Base-by-base conservation (phyloP, 495 filamentous ascomycete species). In the Cenococcum geophilum region DNA sequence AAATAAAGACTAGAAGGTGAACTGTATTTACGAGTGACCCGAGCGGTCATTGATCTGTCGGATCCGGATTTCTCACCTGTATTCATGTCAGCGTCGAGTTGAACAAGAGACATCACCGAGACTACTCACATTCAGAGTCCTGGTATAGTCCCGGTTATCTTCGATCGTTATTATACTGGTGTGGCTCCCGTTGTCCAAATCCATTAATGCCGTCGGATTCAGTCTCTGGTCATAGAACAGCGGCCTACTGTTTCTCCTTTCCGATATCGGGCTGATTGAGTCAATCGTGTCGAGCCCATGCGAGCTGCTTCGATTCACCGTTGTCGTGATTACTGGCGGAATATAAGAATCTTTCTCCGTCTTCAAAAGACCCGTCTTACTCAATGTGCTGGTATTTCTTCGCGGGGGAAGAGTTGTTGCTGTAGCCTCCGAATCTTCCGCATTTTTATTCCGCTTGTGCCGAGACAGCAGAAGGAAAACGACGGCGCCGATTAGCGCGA, bases 381-480 rank as follows among this genome's bases (percentile, higher is more conserved):
- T 68, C 48, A 66, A 49, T 1, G 62, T 65, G 58, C 66, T 68
- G 0, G 63, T 61, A 50, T 69, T 69, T 16, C 68, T 52, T 52
- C 25, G 49, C 5, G 45, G 61, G 8, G 50, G 51, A 14, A 63
- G 40, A 16, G 56, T 58, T 53, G 36, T 42, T 20, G 57, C 48
- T 2, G 22, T 5, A 32, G 47, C 62, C 11, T 52, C 56, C 23
- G 45, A 52, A 56, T 65, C 58, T 50, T 63, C 45, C 22, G 23
- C 22, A 6, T 21, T 9, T 10, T 59, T 11, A 23, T 58, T 56
- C 18, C 60, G 59, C 21, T 45, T 23, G 12, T 53, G 47, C 4
- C 61, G 40, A 18, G 23, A 55, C 14, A 68, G 50, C 36, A 63
- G 51, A 25, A 60, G 59, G 27, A 69, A 36, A 0, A 65, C 23